Percentiles rank a stretch among this genome's conserved stretches.
Evolutionary conservation across 805 yeast genomes (phyloP).

Genomic region (Myxozyma melibiosi): DNA sequence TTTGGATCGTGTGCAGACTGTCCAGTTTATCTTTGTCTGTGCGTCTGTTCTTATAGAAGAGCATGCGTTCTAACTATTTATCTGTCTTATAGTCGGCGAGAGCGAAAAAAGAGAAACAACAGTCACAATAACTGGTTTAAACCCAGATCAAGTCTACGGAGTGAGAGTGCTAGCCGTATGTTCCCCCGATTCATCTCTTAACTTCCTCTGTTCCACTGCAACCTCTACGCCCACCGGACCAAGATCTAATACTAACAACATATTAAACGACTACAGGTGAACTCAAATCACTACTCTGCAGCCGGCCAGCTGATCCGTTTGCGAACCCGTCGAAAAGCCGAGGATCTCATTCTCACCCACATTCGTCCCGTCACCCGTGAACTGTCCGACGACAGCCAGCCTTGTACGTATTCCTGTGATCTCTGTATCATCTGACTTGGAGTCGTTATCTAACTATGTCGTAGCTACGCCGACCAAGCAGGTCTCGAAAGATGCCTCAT

Average conservation of each 20-base stretch:
- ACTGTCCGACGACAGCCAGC: background rate
- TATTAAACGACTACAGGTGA: constrained; percentile 18
- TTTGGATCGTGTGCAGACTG: background rate
- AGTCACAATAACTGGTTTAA: constrained; percentile 41
- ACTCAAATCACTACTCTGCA: constrained; percentile 32
- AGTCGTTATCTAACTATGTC: no score
- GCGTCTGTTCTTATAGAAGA: no score
- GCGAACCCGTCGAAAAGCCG: constrained; percentile 36
- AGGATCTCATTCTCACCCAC: constrained; percentile 36
- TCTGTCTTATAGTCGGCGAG: constrained; percentile 34
- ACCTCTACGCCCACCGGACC: background rate
- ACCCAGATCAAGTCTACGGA: constrained; percentile 41
- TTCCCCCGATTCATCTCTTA: background rate
- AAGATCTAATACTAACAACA: no score
- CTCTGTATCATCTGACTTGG: no score
- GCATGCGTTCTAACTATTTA: no score
- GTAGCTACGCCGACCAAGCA: constrained; percentile 1
- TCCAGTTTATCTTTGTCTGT: no score
- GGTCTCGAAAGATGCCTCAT: background rate
- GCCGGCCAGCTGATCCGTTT: constrained; percentile 36
- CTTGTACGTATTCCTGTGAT: background rate
- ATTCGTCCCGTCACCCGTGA: constrained; percentile 30
- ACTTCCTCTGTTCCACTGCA: background rate
- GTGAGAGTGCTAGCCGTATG: constrained; percentile 42
- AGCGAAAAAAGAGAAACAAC: constrained; percentile 42